Evolutionary conservation across 805 yeast genomes (phyloP).

Genomic region (Teunomyces gatunensis): DNA sequence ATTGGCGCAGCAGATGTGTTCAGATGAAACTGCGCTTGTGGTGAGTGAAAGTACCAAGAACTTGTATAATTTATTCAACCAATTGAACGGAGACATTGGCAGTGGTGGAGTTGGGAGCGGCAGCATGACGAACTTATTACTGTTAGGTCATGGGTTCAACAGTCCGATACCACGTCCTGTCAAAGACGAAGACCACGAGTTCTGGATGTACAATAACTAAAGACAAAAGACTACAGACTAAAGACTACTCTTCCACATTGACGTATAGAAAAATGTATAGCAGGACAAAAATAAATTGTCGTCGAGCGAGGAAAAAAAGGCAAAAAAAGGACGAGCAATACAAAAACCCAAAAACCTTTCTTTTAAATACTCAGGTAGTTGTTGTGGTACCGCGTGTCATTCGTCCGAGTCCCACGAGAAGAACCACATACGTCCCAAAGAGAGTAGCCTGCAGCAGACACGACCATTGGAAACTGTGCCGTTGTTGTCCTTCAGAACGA

Average conservation of each 20-base stretch:
- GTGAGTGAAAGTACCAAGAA: conserved; percentile 30
- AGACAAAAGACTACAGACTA: too few relatives aligned
- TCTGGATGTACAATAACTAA: conserved; percentile 1
- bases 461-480: too few relatives aligned
- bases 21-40: not conserved
- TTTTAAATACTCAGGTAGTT: not conserved
- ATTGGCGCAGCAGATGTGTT: conserved; percentile 1
- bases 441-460: too few relatives aligned
- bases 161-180: not conserved
- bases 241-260: too few relatives aligned
- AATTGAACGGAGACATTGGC: conserved; percentile 21
- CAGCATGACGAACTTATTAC: conserved; percentile 23
- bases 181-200: not conserved
- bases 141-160: conserved; percentile 11
- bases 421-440: too few relatives aligned
- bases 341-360: not conserved
- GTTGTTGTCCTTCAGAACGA: not conserved
- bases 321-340: not conserved
- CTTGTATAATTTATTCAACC: conserved; percentile 28
- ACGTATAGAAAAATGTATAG: too few relatives aligned
- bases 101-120: not conserved
- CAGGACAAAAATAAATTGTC: too few relatives aligned
- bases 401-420: not conserved
- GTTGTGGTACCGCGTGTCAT: not conserved
- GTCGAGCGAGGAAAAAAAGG: not conserved